Percentiles rank a stretch among this genome's conserved stretches.
phyloP scores from a whole-genome alignment of 192 early-diverging fungal species.

The Umbelopsis vinacea region DNA sequence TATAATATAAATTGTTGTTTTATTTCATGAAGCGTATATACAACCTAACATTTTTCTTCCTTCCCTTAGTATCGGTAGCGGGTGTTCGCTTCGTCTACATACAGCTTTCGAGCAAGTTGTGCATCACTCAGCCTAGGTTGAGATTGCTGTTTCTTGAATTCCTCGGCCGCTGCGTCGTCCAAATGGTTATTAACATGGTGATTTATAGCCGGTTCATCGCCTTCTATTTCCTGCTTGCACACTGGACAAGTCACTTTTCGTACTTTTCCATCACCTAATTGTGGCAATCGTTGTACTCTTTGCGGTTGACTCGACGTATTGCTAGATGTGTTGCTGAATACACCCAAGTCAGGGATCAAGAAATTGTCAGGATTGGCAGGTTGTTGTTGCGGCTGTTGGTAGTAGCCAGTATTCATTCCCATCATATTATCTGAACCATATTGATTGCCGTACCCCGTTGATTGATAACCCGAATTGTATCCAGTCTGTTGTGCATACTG shows the following conservation, averaged over 20 bases:
- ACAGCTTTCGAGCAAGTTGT: conserved; percentile 1
- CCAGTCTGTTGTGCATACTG: background rate
- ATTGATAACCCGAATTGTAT: background rate
- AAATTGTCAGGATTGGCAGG: conserved; percentile 11
- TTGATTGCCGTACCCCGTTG: background rate
- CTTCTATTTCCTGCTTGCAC: conserved; percentile 31
- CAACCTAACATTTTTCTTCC: background rate
- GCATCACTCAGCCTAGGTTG: conserved; percentile 3
- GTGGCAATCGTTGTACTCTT: background rate
- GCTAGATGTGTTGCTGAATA: background rate
- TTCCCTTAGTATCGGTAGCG: background rate
- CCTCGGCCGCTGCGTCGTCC: conserved; percentile 7
- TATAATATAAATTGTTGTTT: background rate
- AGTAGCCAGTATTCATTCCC: conserved; percentile 3
- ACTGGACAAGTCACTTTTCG: conserved; percentile 33
- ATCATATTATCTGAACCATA: background rate
- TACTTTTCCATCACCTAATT: conserved; percentile 11
- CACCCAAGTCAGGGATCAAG: background rate
- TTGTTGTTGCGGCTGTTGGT: background rate
- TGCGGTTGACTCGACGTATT: background rate
- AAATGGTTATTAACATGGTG: conserved; percentile 41
- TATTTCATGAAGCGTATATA: background rate
- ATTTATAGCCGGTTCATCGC: conserved; percentile 38
- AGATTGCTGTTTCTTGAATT: background rate
- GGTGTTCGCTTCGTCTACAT: conserved; percentile 16